Conservation (phyloP, 805 yeast species). For the Sporopachydermia lactativora region DNA sequence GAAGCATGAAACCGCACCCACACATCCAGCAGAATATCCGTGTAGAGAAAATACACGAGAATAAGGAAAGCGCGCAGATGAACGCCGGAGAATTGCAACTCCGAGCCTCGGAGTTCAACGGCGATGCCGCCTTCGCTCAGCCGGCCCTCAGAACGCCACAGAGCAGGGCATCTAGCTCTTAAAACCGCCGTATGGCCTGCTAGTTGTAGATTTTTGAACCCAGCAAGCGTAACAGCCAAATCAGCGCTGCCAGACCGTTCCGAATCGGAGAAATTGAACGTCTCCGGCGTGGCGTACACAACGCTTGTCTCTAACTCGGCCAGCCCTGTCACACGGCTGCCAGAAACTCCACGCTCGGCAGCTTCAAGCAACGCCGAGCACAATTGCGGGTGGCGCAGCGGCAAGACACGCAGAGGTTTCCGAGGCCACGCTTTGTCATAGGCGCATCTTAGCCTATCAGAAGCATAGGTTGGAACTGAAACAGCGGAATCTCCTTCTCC, state of each 20-base stretch:
- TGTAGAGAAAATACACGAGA: conserved; percentile 16
- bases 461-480: too few species aligned
- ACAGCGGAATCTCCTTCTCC: not conserved
- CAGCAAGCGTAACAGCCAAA: not conserved
- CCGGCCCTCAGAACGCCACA: conserved; percentile 4
- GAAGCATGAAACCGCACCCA: not conserved
- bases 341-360: not conserved
- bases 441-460: not conserved
- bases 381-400: not conserved
- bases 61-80: conserved; percentile 11
- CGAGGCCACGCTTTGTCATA: not conserved
- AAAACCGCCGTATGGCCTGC: conserved; percentile 21
- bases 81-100: conserved; percentile 11
- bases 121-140: conserved; percentile 12
- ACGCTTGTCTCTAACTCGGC: not conserved
- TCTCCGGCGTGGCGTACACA: not conserved
- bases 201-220: not conserved
- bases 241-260: not conserved
- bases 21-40: conserved; percentile 13
- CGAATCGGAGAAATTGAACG: conserved; percentile 1
- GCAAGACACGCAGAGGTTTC: not conserved
- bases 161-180: conserved; percentile 19
- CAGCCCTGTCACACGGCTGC: not conserved
- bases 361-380: not conserved
- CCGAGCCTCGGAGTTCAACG: conserved; percentile 17